phyloP scores from a whole-genome alignment of 805 yeast species.

The Saccharomycopsis sp. region DNA sequence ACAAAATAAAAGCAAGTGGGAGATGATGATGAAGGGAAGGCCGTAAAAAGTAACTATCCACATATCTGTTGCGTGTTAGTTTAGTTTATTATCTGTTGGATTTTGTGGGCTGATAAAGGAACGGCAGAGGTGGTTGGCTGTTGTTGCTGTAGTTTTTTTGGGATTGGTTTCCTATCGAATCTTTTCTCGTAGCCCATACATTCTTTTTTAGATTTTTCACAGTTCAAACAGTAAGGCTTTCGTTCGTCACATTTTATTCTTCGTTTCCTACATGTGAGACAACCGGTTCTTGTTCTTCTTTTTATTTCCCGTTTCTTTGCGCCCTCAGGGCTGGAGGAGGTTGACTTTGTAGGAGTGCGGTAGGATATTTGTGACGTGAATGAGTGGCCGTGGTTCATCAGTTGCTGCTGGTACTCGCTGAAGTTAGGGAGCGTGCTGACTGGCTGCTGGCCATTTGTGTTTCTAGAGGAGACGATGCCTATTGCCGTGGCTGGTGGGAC shows the following conservation, averaged over 20 bases:
- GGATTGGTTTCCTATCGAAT: background rate
- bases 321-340: slow-evolving; percentile 7
- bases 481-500: slow-evolving; percentile 1
- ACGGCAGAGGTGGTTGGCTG: background rate
- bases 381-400: background rate
- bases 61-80: background rate
- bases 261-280: slow-evolving; percentile 64
- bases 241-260: slow-evolving; percentile 72
- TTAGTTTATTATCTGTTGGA: background rate
- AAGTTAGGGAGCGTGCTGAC: too few species aligned
- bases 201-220: slow-evolving; percentile 55
- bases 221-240: slow-evolving; percentile 61
- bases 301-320: slow-evolving; percentile 14
- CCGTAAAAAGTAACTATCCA: background rate
- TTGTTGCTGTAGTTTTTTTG: background rate
- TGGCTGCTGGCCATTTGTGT: too few species aligned
- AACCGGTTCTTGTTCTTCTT: slow-evolving; percentile 65
- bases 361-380: background rate
- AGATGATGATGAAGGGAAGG: background rate
- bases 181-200: slow-evolving; percentile 57
- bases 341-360: background rate
- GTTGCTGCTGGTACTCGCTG: background rate
- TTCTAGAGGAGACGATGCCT: background rate
- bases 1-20: too few species aligned
- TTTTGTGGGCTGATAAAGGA: background rate